Base-by-base conservation (phyloP, 805 yeast genomes). In the Teunomyces barrocoloradensis region DNA sequence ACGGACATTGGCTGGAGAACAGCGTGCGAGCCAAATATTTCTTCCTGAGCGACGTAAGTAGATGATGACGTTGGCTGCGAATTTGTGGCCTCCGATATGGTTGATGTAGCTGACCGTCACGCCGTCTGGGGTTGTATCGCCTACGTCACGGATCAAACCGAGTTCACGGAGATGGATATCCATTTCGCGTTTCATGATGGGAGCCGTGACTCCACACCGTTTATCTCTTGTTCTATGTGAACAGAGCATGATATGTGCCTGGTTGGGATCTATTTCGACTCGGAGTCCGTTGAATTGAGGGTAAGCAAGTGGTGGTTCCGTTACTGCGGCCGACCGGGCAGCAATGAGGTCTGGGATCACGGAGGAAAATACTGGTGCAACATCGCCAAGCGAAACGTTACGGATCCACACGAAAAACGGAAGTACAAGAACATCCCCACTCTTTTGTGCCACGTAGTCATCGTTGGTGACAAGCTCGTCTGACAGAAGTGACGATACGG, bases 71-170 rank as follows among this genome's bases (percentile, higher is more conserved):
- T 92, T 92, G 2, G 97, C 97, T 1, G 94, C 89, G 66, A 74
- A 94, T 65, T 94, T 94, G 68, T 92, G 99, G 4, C 98, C 98
- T 5, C 99, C 99, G 23, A 92, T 87, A 64, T 92, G 99, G 59
- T 88, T 90, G 27, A 87, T 78, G 56, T 64, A 90, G 1, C 78
- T 72, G 2, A 90, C 89, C 5, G 72, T 69, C 1, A 85, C 88
- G 5, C 97, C 98, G 28, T 76, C 83, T 0, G 87, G 82, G 46
- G 90, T 76, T 42, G 74, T 76, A 63, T 91, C 97, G 10, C 87
- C 85, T 27, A 69, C 63, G 64, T 92, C 97, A 58, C 98, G 76
- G 55, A 81, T 80, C 13, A 87, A 69, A 3, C 83, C 95, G 30
- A 78, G 71, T 4, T 87, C 88, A 49, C 95, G 73, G 37, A 92